Percentiles rank a stretch among this genome's conserved stretches.
These are phyloP conservation scores for Trichoderma cornu-damae DNA, from an alignment of 2,329 filamentous ascomycete species.

Conservation along the genomic window DNA sequence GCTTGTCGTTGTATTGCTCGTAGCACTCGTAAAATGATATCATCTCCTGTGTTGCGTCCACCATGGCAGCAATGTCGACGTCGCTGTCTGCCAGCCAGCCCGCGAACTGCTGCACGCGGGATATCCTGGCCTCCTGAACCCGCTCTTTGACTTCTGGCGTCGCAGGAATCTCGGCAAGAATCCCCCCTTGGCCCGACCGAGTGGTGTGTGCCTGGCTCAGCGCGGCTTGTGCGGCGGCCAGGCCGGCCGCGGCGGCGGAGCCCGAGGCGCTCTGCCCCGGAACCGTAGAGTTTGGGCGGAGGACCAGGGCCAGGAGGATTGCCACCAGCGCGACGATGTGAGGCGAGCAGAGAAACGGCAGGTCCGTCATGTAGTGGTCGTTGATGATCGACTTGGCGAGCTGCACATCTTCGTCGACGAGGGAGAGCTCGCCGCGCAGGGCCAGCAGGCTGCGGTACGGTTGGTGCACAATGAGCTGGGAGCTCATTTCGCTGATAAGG, in stretches of 20 bases:
- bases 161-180: conserved; percentile 15
- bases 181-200: conserved; percentile 24
- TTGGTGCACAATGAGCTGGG: conserved; percentile 84
- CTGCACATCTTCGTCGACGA: conserved; percentile 72
- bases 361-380: conserved; percentile 86
- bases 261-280: conserved; percentile 29
- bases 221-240: conserved; percentile 47
- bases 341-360: conserved; percentile 81
- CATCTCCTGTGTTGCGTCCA: conserved; percentile 86
- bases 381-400: conserved; percentile 82
- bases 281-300: conserved; percentile 52
- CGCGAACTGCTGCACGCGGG: conserved; percentile 61
- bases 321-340: conserved; percentile 84
- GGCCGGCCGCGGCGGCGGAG: conserved; percentile 36
- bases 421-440: conserved; percentile 61
- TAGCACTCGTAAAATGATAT: conserved; percentile 78
- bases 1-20: conserved; percentile 57
- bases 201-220: conserved; percentile 43
- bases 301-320: conserved; percentile 76
- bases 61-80: conserved; percentile 76
- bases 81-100: conserved; percentile 82
- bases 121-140: conserved; percentile 51
- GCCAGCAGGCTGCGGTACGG: conserved; percentile 77
- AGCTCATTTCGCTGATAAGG: conserved; percentile 85
- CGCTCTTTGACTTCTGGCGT: conserved; percentile 40